Base-by-base conservation (phyloP, 2,329 filamentous ascomycete species). In the Curvularia hawaiiensis region DNA sequence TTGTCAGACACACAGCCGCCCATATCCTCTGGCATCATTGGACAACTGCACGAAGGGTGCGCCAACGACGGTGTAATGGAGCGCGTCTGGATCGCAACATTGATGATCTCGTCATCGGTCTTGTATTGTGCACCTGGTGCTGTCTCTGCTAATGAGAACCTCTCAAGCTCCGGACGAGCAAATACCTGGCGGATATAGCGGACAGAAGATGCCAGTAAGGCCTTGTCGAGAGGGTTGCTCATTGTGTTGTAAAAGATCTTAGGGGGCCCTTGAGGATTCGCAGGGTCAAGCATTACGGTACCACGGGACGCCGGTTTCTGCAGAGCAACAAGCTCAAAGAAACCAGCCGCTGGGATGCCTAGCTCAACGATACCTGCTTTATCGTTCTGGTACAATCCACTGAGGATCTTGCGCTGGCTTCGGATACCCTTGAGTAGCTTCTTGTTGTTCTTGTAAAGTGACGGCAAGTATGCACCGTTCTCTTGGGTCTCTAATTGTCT, bases 241-340 rank as follows among this genome's bases (percentile, higher is more conserved):
- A 73, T 54, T 0, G 76, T 63, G 26, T 70, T 70, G 55, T 72
- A 68, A 16, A 70, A 65, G 22, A 70, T 61, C 16, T 58, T 68
- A 1, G 68, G 61, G 5, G 67, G 61, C 14, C 66, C 71, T 1
- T 72, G 71, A 4, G 70, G 69, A 44, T 72, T 60, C 11, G 54
- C 12, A 1, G 71, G 64, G 50, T 73, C 64, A 45, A 73, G 57
- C 35, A 48, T 63, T 46, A 73, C 65, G 18, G 72, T 70, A 4
- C 75, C 78, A 4, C 80, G 28, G 75, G 82, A 38, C 14, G 78
- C 66, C 2, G 77, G 77, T 52, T 76, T 75, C 52, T 78, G 65
- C 12, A 78, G 59, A 7, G 66, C 62, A 28, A 71, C 67, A 30
- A 71, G 65, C 20, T 62, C 53, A 45, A 52, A 63, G 12, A 47